phyloP scores from a whole-genome alignment of 2,329 filamentous ascomycete species.

The Fusarium compactum region DNA sequence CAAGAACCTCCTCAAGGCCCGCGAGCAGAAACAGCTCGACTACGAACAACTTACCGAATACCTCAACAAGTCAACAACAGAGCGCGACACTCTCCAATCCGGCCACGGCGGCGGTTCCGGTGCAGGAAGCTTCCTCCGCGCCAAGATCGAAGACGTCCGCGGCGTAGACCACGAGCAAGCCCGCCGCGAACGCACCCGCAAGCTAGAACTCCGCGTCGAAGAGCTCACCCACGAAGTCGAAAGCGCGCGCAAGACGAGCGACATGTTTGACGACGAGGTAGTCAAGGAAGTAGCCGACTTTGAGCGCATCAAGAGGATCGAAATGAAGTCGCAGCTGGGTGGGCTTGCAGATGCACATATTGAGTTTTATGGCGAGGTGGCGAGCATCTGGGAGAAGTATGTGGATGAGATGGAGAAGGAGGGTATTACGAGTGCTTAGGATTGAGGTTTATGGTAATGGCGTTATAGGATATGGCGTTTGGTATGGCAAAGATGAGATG shows the following conservation, averaged over 20 bases:
- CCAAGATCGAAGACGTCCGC: conserved; percentile 95
- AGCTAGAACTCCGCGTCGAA: conserved; percentile 92
- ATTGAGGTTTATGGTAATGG: background rate
- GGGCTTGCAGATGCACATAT: conserved; percentile 87
- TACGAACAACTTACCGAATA: conserved; percentile 97
- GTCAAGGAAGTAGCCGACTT: conserved; percentile 94
- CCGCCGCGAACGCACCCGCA: conserved; percentile 86
- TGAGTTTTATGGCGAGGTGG: conserved; percentile 83
- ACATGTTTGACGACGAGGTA: conserved; percentile 96
- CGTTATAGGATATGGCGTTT: conserved; percentile 43
- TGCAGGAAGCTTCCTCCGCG: conserved; percentile 86
- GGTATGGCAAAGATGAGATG: conserved; percentile 7
- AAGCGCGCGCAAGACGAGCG: conserved; percentile 83
- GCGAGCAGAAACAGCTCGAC: conserved; percentile 98
- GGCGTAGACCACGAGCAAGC: conserved; percentile 96
- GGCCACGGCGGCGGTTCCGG: conserved; percentile 72
- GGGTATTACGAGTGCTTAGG: conserved; percentile 49
- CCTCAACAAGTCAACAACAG: conserved; percentile 87
- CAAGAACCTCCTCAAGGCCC: conserved; percentile 88
- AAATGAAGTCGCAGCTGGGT: conserved; percentile 90
- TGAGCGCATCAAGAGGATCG: conserved; percentile 93
- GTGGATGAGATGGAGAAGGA: conserved; percentile 87
- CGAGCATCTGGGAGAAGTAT: conserved; percentile 89
- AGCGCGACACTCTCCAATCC: conserved; percentile 82
- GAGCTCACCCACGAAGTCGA: conserved; percentile 92